Base-by-base conservation (phyloP, 1,139 yeast genomes). In the Spencermartinsiella ligniputridi region DNA sequence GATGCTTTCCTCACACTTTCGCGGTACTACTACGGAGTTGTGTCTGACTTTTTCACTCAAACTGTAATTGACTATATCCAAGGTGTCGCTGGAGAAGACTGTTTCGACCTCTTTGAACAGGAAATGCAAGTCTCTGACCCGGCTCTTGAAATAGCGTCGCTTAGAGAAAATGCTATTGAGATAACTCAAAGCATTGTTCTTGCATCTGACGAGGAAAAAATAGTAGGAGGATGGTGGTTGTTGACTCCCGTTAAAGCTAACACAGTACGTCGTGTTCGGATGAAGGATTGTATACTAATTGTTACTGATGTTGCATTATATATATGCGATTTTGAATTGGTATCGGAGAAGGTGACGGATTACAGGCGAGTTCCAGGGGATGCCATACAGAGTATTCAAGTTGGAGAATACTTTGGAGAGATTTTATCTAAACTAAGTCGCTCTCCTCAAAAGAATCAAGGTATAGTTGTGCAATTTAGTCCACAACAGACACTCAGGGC, bases 1-100 rank as follows among this genome's bases (percentile, higher is more conserved):
- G 75, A 71, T 52, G 75, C 73, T 1, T 53, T 66, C 37, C 52
- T 69, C 42, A 67, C 74, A 1, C 47, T 71, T 42, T 62, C 70
- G 1, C 51, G 75, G 34, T 69, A 66, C 45, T 70, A 64, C 47
- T 62, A 69, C 37, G 74, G 74, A 0, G 64, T 64, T 46, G 60
- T 71, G 6, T 58, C 68, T 20, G 75, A 71, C 52, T 71, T 62
- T 49, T 70, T 67, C 57, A 60, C 60, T 35, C 75, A 71, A 48
- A 68, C 72, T 12, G 58, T 67, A 34, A 54, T 71, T 25, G 75
- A 71, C 49, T 69, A 60, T 42, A 35, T 69, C 1, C 50, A 68
- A 3, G 74, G 74, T 1, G 57, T 61, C 35, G 63, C 60, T 11
- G 55, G 51, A 8, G 61, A 59, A 22, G 58, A 58, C 12, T 59